Base-by-base conservation (phyloP, 768 basidiomycete genomes). In the Tulasnella sp. region DNA sequence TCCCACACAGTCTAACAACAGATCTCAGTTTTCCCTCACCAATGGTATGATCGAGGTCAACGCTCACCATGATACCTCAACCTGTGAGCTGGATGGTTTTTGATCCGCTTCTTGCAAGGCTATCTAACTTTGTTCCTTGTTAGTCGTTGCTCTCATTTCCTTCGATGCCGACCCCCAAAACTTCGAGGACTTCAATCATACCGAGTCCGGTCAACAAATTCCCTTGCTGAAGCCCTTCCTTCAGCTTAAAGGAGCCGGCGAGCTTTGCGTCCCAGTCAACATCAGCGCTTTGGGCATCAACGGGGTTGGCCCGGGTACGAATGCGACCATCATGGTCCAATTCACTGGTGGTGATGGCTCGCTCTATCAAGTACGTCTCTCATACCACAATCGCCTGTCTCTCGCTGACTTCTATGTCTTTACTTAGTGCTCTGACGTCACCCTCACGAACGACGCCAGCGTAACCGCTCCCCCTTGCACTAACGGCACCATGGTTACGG, bases 381-480 rank as follows among this genome's bases (percentile, higher is more conserved):
- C 26, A 29, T 26, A 14, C 26, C 52, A 16, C 6, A 17, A 65
- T 17, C 40, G 29, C 42, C 36, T n/a, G n/a, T 65, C 37, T n/a
- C n/a, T 74, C 29, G 19, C 41, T 63, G 11, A 66, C 67, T 65
- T 14, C n/a, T n/a, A n/a, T n/a, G n/a, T n/a, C n/a, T n/a, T n/a
- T n/a, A n/a, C n/a, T n/a, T 77, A 94, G 90, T 95, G 92, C 77
- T 85, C 93, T 41, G 94, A 95, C 80, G 79, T 95, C 76, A 88
- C 88, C 22, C 81, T 95, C 37, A 84, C 87, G 47, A 84, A 81
- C 22, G 32, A 26, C 8, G 52, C 67, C 17, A 36, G 35, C 22
- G 36, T 70, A 22, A 70, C 69, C 7, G 29, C 69, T 14, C 69
- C 69, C 22, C 29, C 69, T 5, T 70, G 69, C 47, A 47, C 42